Percentiles rank a stretch among this genome's conserved stretches.
Conservation (phyloP, 768 basidiomycete genomes). For the Suillus bovinus region DNA sequence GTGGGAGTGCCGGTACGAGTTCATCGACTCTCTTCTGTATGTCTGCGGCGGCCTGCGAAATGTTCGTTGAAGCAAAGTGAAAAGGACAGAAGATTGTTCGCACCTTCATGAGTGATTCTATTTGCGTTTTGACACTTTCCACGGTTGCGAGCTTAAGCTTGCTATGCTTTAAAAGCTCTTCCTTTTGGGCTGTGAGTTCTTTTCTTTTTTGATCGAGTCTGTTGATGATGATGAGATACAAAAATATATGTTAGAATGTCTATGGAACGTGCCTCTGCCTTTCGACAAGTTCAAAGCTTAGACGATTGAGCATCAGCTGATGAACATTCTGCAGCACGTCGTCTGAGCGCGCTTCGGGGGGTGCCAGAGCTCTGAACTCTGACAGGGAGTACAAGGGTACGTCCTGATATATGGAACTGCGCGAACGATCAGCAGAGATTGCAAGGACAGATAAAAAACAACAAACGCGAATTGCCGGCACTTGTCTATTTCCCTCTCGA, state of each 20-base stretch:
- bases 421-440: constrained; percentile 2
- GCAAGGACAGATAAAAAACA: neutral
- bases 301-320: constrained; percentile 83
- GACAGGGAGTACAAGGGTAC: constrained; percentile 70
- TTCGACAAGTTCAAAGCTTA: constrained; percentile 86
- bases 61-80: constrained; percentile 14
- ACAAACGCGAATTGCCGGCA: constrained; percentile 90
- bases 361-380: constrained; percentile 71
- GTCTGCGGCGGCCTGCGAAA: constrained; percentile 61
- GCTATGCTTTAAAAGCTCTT: constrained; percentile 79
- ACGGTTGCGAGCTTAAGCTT: constrained; percentile 69
- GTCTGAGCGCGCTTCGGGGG: constrained; percentile 59
- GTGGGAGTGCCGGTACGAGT: constrained; percentile 50
- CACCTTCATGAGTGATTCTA: constrained; percentile 78
- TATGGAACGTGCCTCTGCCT: constrained; percentile 67
- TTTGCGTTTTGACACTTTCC: constrained; percentile 77
- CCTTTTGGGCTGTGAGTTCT: constrained; percentile 68
- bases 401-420: constrained; percentile 87
- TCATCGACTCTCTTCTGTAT: constrained; percentile 77
- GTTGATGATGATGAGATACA: constrained; percentile 12
- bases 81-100: constrained; percentile 8
- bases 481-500: constrained; percentile 90
- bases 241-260: constrained; percentile 9
- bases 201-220: constrained; percentile 74
- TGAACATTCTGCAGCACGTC: constrained; percentile 70